Base-by-base conservation (phyloP, 768 basidiomycete species). In the Strobilomyces confusus region DNA sequence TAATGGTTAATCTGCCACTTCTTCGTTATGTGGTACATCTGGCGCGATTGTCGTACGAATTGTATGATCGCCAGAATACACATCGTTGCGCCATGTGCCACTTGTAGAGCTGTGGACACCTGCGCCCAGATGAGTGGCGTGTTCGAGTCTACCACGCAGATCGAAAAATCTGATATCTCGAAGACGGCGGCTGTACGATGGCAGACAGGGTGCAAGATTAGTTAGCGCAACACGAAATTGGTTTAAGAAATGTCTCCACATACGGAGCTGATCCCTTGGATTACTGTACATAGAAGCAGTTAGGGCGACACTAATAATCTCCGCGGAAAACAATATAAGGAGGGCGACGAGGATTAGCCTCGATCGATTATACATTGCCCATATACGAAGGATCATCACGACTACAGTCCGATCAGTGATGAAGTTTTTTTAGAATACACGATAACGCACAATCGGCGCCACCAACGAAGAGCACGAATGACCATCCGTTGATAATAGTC, bases 371-470 rank as follows among this genome's bases (percentile, higher is more conserved):
- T 55, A 51, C 37, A 52, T 33, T 25, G 34, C 30, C 51, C 51
- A 52, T 9, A 52, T 9, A 13, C 51, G 44, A 17, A 49, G 25
- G 20, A 49, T 56, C 56, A 49, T 46, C 9, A 47, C 13, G 1
- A 40, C 56, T 57, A n/a, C 9, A 19, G 25, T 26, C 17, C 9
- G 30, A 40, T 48, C 26, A 13, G 32, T 9, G 7, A 30, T 23
- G 12, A 13, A n/a, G 29, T 23, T n/a, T 41, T 20, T 44, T 17
- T 9, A 17, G 20, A 20, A 2, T 9, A 2, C 2, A n/a, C 33
- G 8, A 2, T 19, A 47, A 56, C 55, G 26, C 17, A 56, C 55
- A 19, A 17, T 54, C 51, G 9, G 57, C 55, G 6, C 47, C 55
- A 19, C 14, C 26, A 4, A 37, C 6, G 29, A 58, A 57, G 23